Evolutionary conservation across 257 asterid species (phyloP).

Genomic region (Fraxinus anomala): DNA sequence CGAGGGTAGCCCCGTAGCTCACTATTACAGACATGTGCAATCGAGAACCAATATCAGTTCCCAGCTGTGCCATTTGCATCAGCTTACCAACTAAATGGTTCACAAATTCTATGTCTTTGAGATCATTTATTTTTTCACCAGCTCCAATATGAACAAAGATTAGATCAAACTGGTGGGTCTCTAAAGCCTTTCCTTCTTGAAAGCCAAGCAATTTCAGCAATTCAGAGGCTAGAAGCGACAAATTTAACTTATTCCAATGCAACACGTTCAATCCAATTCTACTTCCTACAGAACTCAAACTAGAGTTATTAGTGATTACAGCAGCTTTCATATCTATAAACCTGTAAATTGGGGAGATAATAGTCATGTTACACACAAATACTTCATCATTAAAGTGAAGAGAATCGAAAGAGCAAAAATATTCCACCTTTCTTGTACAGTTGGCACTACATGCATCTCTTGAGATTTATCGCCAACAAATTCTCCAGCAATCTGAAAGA

Average conservation of each 20-base stretch:
- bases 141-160: conserved; percentile 65
- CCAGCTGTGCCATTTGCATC: conserved; percentile 41
- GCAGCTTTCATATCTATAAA: conserved; percentile 93
- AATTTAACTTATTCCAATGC: conserved; percentile 43
- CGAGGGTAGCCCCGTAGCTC: conserved; percentile 70
- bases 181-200: conserved; percentile 58
- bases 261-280: conserved; percentile 55
- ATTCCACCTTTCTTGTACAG: conserved; percentile 65
- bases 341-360: conserved; percentile 40
- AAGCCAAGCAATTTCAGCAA: conserved; percentile 75
- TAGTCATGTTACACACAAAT: background rate
- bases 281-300: conserved; percentile 52
- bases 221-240: conserved; percentile 39
- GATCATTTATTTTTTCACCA: conserved; percentile 38
- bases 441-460: conserved; percentile 36
- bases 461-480: conserved; percentile 32
- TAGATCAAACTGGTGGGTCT: conserved; percentile 57
- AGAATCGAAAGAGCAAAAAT: background rate
- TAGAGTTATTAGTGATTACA: conserved; percentile 47
- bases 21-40: conserved; percentile 69
- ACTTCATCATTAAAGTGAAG: background rate
- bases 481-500: conserved; percentile 36
- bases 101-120: conserved; percentile 44
- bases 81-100: conserved; percentile 63
- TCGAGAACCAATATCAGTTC: conserved; percentile 55